Evolutionary conservation across 148 eudicot genomes (phyloP).

Genomic region (Chenopodium berlandieri): DNA sequence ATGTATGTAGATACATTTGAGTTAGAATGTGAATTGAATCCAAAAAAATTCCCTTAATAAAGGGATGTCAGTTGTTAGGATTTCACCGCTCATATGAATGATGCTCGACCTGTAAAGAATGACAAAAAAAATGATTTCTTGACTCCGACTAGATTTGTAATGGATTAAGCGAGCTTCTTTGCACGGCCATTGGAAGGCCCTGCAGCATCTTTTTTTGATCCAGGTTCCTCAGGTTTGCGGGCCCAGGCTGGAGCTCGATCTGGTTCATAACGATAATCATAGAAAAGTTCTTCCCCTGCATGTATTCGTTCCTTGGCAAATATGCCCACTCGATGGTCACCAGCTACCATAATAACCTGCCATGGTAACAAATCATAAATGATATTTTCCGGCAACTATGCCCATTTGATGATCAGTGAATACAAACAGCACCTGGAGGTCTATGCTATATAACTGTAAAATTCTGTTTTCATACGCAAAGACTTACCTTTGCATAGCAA

Average conservation of each 20-base stretch:
- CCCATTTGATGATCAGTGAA: too few species aligned
- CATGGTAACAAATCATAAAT: background rate
- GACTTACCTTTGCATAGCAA: constrained; percentile 86
- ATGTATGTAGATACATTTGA: constrained; percentile 16
- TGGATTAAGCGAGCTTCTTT: constrained; percentile 64
- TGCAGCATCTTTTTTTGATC: constrained; percentile 71
- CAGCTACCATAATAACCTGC: constrained; percentile 95
- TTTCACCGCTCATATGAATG: constrained; percentile 10
- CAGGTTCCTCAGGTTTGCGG: constrained; percentile 75
- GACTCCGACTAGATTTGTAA: background rate
- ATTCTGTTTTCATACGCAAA: background rate
- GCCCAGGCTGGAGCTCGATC: constrained; percentile 99
- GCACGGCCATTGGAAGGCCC: constrained; percentile 85
- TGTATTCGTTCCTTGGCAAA: constrained; percentile 85
- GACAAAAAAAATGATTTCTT: constrained; percentile 12
- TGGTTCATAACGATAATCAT: constrained; percentile 87
- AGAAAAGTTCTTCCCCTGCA: constrained; percentile 91
- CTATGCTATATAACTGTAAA: background rate
- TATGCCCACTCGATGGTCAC: constrained; percentile 99
- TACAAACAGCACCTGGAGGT: background rate
- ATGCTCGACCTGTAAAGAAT: constrained; percentile 29
- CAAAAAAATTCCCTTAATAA: constrained; percentile 21
- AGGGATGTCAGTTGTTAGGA: constrained; percentile 21
- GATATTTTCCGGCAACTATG: background rate
- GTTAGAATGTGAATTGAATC: constrained; percentile 28